phyloP scores from a whole-genome alignment of 1,284 basidiomycete genomes.

The Cutaneotrichosporon cavernicola region DNA sequence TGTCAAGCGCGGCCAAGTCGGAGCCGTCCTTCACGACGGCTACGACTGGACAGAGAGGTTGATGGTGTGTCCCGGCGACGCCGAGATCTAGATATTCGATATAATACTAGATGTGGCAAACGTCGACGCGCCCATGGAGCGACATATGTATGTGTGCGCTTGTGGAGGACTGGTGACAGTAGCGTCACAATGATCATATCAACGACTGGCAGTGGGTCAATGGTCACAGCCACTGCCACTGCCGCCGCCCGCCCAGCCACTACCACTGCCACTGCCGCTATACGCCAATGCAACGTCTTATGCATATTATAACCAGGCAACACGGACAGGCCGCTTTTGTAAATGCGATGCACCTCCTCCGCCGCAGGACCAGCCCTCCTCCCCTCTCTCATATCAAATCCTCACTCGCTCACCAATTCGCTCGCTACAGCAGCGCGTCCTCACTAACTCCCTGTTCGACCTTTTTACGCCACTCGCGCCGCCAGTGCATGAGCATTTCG shows the following conservation, averaged over 20 bases:
- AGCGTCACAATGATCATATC: no score
- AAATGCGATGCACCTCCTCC: not conserved
- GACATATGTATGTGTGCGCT: no score
- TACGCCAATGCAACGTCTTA: not conserved
- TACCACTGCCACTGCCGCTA: no score
- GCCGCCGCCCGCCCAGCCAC: no score
- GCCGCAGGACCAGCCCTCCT: not conserved
- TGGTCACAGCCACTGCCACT: no score
- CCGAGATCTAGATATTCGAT: not conserved
- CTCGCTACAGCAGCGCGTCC: constrained; percentile 30
- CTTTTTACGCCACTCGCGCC: constrained; percentile 40
- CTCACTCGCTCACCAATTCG: not conserved
- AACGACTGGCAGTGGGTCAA: no score
- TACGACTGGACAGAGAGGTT: not conserved
- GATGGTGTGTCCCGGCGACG: not conserved
- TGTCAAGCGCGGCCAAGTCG: not conserved
- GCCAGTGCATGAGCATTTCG: constrained; percentile 63
- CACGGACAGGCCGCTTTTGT: not conserved
- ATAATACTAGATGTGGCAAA: no score
- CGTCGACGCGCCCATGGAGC: no score
- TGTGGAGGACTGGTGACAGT: no score
- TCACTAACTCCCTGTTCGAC: constrained; percentile 38
- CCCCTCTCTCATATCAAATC: not conserved
- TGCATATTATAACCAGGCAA: constrained; percentile 6
- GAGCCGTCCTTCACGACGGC: not conserved